phyloP scores from a whole-genome alignment of 495 filamentous ascomycete species.

The Pseudomonodictys pantanalensis region DNA sequence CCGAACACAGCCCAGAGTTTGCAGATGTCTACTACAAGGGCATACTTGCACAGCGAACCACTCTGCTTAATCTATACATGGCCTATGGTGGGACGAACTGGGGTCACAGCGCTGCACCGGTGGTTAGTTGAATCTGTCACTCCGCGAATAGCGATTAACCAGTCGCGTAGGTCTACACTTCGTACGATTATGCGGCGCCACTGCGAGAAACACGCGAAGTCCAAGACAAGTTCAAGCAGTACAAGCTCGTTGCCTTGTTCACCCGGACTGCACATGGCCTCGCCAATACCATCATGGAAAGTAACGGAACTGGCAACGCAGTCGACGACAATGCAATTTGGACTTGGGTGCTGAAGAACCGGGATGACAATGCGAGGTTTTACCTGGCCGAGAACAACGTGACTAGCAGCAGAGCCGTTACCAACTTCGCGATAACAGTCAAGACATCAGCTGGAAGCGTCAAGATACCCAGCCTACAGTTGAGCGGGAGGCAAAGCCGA shows the following conservation, averaged over 20 bases:
- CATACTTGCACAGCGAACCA: slow-evolving; percentile 52
- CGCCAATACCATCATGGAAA: slow-evolving; percentile 53
- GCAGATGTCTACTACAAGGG: slow-evolving; percentile 58
- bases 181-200: slow-evolving; percentile 59
- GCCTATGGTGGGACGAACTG: slow-evolving; percentile 58
- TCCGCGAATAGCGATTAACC: background rate
- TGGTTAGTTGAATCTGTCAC: background rate
- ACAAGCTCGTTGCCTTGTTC: slow-evolving; percentile 56
- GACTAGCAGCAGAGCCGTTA: slow-evolving; percentile 46
- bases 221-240: slow-evolving; percentile 57
- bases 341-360: slow-evolving; percentile 53
- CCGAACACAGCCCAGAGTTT: slow-evolving; percentile 51
- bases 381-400: slow-evolving; percentile 55
- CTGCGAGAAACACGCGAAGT: slow-evolving; percentile 57
- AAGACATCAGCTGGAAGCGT: slow-evolving; percentile 53
- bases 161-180: slow-evolving; percentile 25
- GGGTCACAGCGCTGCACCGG: slow-evolving; percentile 41
- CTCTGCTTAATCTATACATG: slow-evolving; percentile 55
- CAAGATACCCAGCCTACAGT: slow-evolving; percentile 47
- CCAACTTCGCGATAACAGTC: slow-evolving; percentile 51
- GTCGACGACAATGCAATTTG: slow-evolving; percentile 46
- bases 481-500: slow-evolving; percentile 58
- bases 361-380: slow-evolving; percentile 53
- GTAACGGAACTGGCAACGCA: slow-evolving; percentile 58
- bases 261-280: slow-evolving; percentile 54